These are phyloP conservation scores for Lasiosphaeria ovina DNA, from an alignment of 495 filamentous ascomycete genomes.

Conservation along the genomic window DNA sequence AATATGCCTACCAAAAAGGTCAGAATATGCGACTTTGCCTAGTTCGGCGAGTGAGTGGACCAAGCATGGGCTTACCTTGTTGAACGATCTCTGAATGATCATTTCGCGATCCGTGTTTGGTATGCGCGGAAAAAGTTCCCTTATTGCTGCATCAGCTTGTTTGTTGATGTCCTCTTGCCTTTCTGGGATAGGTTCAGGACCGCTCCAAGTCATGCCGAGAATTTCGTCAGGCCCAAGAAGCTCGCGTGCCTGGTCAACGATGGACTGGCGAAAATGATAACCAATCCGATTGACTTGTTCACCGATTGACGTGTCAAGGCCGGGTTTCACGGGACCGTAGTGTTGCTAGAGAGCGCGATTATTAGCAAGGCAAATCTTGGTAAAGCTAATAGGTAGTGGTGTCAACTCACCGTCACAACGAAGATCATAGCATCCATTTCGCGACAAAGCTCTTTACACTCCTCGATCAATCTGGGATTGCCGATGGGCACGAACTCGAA, in stretches of 20 bases:
- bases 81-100: slow-evolving; percentile 80
- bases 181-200: slow-evolving; percentile 52
- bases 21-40: slow-evolving; percentile 14
- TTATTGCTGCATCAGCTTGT: slow-evolving; percentile 70
- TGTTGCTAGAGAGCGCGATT: no score
- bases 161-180: slow-evolving; percentile 65
- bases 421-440: slow-evolving; percentile 65
- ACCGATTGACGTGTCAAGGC: not conserved
- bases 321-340: slow-evolving; percentile 9
- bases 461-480: slow-evolving; percentile 67
- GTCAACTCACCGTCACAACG: slow-evolving; percentile 70
- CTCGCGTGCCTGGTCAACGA: slow-evolving; percentile 49
- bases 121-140: slow-evolving; percentile 84
- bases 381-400: not conserved
- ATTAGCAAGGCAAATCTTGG: slow-evolving; percentile 11
- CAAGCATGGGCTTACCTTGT: slow-evolving; percentile 56
- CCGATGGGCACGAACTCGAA: slow-evolving; percentile 84
- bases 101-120: slow-evolving; percentile 71
- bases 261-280: slow-evolving; percentile 63
- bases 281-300: slow-evolving; percentile 71
- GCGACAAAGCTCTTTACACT: slow-evolving; percentile 78
- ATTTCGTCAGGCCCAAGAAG: slow-evolving; percentile 26
- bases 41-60: not conserved
- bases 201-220: slow-evolving; percentile 22
- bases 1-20: slow-evolving; percentile 9